Conservation (phyloP, 805 yeast species). For the Spathaspora boniae region DNA sequence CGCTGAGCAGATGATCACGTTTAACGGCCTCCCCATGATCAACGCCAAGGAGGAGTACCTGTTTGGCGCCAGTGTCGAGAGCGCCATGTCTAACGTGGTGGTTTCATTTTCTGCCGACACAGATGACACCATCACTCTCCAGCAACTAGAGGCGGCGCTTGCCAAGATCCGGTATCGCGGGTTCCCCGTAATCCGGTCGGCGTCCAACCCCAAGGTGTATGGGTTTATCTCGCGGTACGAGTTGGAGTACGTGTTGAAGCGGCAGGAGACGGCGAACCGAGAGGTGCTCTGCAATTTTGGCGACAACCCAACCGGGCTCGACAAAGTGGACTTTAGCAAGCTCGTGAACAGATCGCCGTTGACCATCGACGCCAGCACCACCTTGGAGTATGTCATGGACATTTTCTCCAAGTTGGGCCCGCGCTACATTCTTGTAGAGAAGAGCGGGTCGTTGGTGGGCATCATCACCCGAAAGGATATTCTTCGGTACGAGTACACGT, state of each 20-base stretch:
- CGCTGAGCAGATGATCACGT: conserved; percentile 90
- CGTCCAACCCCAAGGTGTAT: conserved; percentile 32
- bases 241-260: conserved; percentile 25
- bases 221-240: conserved; percentile 48
- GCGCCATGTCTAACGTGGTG: conserved; percentile 56
- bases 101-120: conserved; percentile 36
- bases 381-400: conserved; percentile 60
- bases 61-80: conserved; percentile 39
- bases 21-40: conserved; percentile 83
- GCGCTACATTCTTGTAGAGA: conserved; percentile 60
- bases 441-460: conserved; percentile 60
- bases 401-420: conserved; percentile 82
- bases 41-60: conserved; percentile 66
- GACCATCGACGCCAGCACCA: conserved; percentile 48
- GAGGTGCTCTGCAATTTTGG: conserved; percentile 12
- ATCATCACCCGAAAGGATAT: conserved; percentile 84
- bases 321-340: conserved; percentile 15
- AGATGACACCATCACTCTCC: conserved; percentile 23
- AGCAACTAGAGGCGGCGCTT: conserved; percentile 30
- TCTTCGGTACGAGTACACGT: conserved; percentile 53
- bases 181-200: conserved; percentile 51
- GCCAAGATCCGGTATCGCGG: conserved; percentile 38
- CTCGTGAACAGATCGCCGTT: conserved; percentile 58
- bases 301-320: conserved; percentile 1
- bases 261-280: conserved; percentile 12